Base-by-base conservation (phyloP, 2,329 filamentous ascomycete species). In the Helminthosporium solani region DNA sequence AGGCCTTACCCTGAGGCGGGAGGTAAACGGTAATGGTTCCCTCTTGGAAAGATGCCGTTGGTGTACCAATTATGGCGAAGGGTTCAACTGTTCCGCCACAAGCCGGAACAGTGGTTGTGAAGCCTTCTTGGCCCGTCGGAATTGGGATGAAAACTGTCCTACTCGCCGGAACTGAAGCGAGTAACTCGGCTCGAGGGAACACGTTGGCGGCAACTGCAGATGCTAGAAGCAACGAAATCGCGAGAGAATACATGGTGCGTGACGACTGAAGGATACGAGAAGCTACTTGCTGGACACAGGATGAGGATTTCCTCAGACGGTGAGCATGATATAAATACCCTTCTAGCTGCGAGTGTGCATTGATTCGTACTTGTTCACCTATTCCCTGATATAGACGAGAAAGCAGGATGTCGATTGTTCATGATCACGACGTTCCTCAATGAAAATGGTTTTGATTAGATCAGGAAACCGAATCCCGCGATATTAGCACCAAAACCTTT, bases 11-110 rank as follows among this genome's bases (percentile, higher is more conserved):
- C 16, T 53, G 50, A 0, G 50, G 41, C 0, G 41, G 40, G 21
- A 47, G 16, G n/a, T 33, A 37, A 36, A 53, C 34, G n/a, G 47
- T 50, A 3, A 27, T 21, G 3, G 44, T 49, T 15, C 50, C 50
- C 2, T 47, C 27, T 15, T 34, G 18, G 20, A 53, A 50, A 6
- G 40, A 45, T 31, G 33, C 44, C 1, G 42, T 40, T 7, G 47
- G 40, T 3, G 42, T 37, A 9, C 40, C 50, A 16, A 53, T 30
- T 1, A 53, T 25, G 15, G 41, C 44, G 23, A 53, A 39, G 16
- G 47, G 16, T 4, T 28, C 18, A 21, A 50, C 35, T 25, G 16
- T 16, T 9, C 36, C 35, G 15, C 36, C 35, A 12, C 50, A 53
- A 8, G 21, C 47, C 1, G 46, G 5, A 6, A 53, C 44, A 2